These are phyloP conservation scores for Fusarium subglutinans DNA, from an alignment of 2,329 filamentous ascomycete species.

Conservation along the genomic window DNA sequence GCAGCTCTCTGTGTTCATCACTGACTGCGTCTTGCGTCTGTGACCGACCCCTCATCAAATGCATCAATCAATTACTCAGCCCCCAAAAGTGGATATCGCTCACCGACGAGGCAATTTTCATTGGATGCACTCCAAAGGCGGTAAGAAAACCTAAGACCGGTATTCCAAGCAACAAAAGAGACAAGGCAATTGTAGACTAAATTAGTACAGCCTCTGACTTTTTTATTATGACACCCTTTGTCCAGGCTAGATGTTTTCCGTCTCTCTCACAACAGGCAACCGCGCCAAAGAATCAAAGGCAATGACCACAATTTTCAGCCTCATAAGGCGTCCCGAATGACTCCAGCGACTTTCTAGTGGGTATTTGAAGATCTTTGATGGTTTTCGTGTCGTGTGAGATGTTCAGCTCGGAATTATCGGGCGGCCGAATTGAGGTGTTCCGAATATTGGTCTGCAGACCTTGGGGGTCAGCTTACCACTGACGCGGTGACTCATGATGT, in stretches of 20 bases:
- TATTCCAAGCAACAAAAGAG: fast-evolving
- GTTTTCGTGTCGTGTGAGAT: neutral
- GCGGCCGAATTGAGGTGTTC: neutral
- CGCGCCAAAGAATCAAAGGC: neutral
- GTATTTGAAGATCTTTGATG: neutral
- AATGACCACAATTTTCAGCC: neutral
- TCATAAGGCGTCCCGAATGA: neutral
- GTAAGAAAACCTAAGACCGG: neutral
- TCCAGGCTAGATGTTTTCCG: neutral
- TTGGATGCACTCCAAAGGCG: neutral
- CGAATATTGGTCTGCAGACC: neutral
- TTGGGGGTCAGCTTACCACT: neutral
- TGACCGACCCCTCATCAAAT: slow-evolving; percentile 4
- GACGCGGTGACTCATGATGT: neutral
- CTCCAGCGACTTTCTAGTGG: neutral
- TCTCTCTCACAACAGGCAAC: neutral
- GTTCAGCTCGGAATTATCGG: slow-evolving; percentile 14
- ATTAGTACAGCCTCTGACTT: fast-evolving
- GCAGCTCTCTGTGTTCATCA: neutral
- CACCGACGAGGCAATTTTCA: neutral
- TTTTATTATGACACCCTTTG: fast-evolving
- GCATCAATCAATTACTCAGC: slow-evolving; percentile 10
- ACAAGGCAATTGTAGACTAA: fast-evolving
- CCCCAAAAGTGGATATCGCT: slow-evolving; percentile 9
- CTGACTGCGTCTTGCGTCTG: neutral